A percentile compares a stretch with the other conserved stretches of the same genome.
These are phyloP conservation scores for Limonomyces culmigenus DNA, from an alignment of 1,284 basidiomycete genomes.

Conservation along the genomic window DNA sequence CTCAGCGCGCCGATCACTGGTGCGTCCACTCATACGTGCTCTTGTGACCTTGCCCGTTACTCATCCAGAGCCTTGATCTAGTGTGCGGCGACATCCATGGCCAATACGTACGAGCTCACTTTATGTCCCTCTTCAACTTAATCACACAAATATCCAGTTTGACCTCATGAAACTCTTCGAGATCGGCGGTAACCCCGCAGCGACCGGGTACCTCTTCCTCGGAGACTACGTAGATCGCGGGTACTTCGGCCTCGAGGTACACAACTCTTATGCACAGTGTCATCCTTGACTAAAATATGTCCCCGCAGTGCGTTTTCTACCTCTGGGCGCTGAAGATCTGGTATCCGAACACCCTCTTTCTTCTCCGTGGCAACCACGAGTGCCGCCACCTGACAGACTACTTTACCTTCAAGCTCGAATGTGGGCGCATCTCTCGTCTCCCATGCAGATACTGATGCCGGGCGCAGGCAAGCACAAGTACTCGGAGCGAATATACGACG, in stretches of 20 bases:
- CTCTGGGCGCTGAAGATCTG: constrained; percentile 83
- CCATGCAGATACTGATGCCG: too few species aligned
- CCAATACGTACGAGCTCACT: constrained; percentile 64
- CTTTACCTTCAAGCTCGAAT: constrained; percentile 84
- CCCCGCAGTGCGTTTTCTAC: constrained; percentile 70
- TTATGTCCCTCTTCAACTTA: constrained; percentile 2
- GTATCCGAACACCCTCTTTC: constrained; percentile 82
- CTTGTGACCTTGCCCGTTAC: constrained; percentile 1
- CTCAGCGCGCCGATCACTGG: constrained; percentile 92
- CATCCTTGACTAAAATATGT: constrained; percentile 8
- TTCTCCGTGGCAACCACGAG: constrained; percentile 86
- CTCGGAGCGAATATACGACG: constrained; percentile 79
- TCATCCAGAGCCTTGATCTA: constrained; percentile 14
- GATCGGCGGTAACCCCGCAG: constrained; percentile 85
- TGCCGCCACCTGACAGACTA: constrained; percentile 80
- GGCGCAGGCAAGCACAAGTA: constrained; percentile 95
- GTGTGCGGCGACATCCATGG: constrained; percentile 90
- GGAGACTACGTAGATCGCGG: constrained; percentile 94
- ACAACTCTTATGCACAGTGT: constrained; percentile 1
- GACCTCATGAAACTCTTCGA: constrained; percentile 94
- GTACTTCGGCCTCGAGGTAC: constrained; percentile 81
- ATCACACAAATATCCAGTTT: constrained; percentile 32
- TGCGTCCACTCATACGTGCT: constrained; percentile 23
- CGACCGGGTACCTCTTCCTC: constrained; percentile 85
- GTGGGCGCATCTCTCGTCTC: too few species aligned